Conservation (phyloP, 495 filamentous ascomycete species). For the Penicillium manginii region DNA sequence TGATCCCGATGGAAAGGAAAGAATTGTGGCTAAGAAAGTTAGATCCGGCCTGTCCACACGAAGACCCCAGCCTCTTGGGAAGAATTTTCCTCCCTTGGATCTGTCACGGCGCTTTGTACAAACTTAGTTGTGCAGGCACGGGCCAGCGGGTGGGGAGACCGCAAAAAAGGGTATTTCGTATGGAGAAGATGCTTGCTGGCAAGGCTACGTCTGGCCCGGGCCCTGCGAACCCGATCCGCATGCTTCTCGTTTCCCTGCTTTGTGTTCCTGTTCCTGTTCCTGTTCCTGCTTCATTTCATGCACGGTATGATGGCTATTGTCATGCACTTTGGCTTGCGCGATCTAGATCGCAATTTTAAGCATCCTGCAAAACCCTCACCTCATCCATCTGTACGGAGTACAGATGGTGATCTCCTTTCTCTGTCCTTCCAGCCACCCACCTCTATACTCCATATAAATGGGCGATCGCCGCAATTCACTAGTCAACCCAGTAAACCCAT, state of each 20-base stretch:
- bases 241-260: constrained; percentile 1
- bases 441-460: not conserved
- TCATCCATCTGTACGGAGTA: too few species aligned
- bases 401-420: not conserved
- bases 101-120: constrained; percentile 2
- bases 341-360: constrained; percentile 1
- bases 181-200: too few species aligned
- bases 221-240: not conserved
- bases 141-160: not conserved
- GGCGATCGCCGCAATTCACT: not conserved
- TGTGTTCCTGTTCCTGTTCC: not conserved
- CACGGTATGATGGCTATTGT: not conserved
- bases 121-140: constrained; percentile 5
- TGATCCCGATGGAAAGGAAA: not conserved
- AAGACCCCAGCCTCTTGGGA: constrained; percentile 1
- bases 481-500: too few species aligned
- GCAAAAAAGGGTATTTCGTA: not conserved
- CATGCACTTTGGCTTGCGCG: not conserved
- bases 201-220: too few species aligned
- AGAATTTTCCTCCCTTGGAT: not conserved
- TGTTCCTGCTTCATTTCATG: constrained; percentile 9
- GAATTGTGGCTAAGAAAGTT: constrained; percentile 4
- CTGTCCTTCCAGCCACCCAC: constrained; percentile 1
- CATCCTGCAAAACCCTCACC: not conserved
- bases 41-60: not conserved